Evolutionary conservation across 345 rosid genomes (phyloP), one percentile per base, ranked within the genome.

Genomic region (Lagerstroemia speciosa): DNA sequence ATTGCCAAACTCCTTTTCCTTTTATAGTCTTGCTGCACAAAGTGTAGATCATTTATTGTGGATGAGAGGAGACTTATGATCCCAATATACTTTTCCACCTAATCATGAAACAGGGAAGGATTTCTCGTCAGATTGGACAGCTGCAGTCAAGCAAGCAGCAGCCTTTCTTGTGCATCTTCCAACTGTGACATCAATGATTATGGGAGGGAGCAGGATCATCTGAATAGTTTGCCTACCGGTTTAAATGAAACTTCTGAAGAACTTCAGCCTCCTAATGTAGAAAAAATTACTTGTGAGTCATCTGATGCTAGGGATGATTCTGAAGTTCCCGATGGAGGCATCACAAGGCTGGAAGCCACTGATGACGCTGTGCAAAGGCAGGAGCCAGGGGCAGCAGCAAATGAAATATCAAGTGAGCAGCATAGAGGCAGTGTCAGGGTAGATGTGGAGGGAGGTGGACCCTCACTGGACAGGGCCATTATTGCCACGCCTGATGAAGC

Each of bases 111-210:
- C 82, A 93, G 98, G 93, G 97, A 85, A 73, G 97, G 85, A 69
- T 84, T 91, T 81, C 75, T 89, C 79, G 87, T 91, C 76, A 89
- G 86, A 83, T 75, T 82, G 74, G 97, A 89, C 70, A 80, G 70
- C 53, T 76, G 80, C 71, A 76, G 82, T 66, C 84, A 82, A 73
- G 80, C 67, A 33, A 80, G 89, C 87, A 83, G 84, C 76, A 77
- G 75, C 79, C 78, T 71, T 66, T 85, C 84, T 7, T 91, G 86
- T 67, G 78, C 88, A 73, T 81, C 86, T 64, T 87, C 96, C 43
- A 80, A 76, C 71, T 57, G 78, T 74, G 89, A 80, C 74, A 72
- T 73, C 72, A 79, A 76, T 71, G 69, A 72, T 61, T 73, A 70
- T 62, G 82, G 76, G 72, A 82, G 70, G 70, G 91, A 82, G 48